These are phyloP conservation scores for Apiospora kogelbergensis DNA, from an alignment of 2,329 filamentous ascomycete genomes.

Conservation along the genomic window DNA sequence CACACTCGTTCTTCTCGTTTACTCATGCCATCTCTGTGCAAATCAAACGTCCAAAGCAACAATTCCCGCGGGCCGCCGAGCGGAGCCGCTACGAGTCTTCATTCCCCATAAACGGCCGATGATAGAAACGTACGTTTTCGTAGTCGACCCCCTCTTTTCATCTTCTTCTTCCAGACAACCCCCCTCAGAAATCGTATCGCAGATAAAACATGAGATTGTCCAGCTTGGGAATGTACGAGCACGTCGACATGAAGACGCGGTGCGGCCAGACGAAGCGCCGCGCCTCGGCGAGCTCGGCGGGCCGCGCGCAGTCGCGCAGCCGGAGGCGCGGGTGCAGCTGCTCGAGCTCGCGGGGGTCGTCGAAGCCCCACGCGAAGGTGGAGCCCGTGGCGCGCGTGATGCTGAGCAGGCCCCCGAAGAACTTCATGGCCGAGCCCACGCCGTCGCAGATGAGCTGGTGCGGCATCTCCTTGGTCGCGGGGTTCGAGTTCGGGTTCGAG, in stretches of 20 bases:
- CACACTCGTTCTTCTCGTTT: neutral
- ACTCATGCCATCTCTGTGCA: neutral
- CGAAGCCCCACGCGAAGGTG: conserved; percentile 25
- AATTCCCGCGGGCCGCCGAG: neutral
- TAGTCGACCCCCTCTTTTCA: neutral
- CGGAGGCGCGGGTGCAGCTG: conserved; percentile 20
- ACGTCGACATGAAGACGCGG: conserved; percentile 17
- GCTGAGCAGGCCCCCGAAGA: conserved; percentile 17
- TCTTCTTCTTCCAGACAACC: neutral
- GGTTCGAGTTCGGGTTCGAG: too few species aligned
- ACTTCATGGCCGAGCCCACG: conserved; percentile 19
- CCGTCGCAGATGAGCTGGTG: conserved; percentile 28
- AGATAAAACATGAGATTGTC: conserved; percentile 19
- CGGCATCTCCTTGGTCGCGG: neutral
- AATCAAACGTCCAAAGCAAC: neutral
- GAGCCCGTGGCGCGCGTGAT: conserved; percentile 20
- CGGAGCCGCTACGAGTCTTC: neutral
- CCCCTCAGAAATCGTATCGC: conserved; percentile 18
- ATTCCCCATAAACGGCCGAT: too few species aligned
- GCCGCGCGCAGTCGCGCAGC: conserved; percentile 19
- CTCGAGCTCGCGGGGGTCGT: conserved; percentile 23
- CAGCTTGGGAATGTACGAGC: conserved; percentile 19
- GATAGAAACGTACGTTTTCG: neutral
- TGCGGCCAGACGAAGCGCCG: conserved; percentile 13
- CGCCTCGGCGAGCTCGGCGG: conserved; percentile 17